Conservation (phyloP, 306 rosid genomes). For the Fagus sylvatica region DNA sequence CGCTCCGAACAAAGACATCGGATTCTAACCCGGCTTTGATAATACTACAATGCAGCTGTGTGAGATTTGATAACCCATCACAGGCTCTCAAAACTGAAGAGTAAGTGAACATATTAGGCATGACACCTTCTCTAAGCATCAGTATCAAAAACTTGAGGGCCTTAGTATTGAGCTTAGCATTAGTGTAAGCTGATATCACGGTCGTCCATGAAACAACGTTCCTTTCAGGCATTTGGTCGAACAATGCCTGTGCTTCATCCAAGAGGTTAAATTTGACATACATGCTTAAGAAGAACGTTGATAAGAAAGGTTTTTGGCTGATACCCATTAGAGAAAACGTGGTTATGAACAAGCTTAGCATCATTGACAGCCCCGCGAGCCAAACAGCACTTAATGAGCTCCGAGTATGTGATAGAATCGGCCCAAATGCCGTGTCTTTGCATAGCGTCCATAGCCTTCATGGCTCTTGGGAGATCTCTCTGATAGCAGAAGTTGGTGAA, state of each 20-base stretch:
- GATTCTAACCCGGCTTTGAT: constrained; percentile 63
- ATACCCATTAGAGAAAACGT: constrained; percentile 59
- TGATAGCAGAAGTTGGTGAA: constrained; percentile 53
- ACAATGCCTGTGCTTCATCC: constrained; percentile 12
- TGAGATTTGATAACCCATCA: no score
- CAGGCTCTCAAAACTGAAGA: no score
- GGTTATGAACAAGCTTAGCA: no score
- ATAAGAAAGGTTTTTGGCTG: constrained; percentile 53
- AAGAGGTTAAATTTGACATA: constrained; percentile 63
- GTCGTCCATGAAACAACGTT: constrained; percentile 88
- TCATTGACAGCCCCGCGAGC: no score
- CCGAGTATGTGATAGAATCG: not conserved
- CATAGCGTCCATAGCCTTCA: constrained; percentile 70
- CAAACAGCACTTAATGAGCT: no score
- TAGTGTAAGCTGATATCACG: constrained; percentile 65
- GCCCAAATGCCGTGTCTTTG: constrained; percentile 52
- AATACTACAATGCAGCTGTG: no score
- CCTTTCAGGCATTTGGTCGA: constrained; percentile 75
- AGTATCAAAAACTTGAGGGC: constrained; percentile 50
- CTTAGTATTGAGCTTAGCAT: constrained; percentile 44
- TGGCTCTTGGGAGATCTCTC: constrained; percentile 69
- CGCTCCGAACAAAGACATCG: constrained; percentile 77
- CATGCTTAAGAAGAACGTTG: constrained; percentile 64
- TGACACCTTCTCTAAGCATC: no score
- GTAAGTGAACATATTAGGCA: no score